Percentiles rank a stretch among this genome's conserved stretches.
Evolutionary conservation across 257 asterid genomes (phyloP).

Genomic region (Fraxinus anomala): DNA sequence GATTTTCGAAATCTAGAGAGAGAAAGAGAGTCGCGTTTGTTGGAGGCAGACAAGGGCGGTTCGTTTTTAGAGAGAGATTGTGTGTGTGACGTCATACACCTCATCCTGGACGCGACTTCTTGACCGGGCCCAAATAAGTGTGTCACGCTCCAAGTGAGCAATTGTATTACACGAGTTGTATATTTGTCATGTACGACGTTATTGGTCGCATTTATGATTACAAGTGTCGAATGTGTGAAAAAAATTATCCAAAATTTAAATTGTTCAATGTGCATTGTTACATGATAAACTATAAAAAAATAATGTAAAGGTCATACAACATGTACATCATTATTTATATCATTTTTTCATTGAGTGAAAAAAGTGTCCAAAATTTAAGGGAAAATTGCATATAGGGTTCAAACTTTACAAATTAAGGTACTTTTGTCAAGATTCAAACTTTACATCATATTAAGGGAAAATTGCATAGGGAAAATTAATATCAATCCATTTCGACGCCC

Average conservation of each 20-base stretch:
- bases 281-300: too few relatives aligned
- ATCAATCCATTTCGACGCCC: too few relatives aligned
- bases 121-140: not conserved
- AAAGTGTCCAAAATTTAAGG: too few relatives aligned
- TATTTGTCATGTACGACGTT: not conserved
- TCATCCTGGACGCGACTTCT: slow-evolving; percentile 26
- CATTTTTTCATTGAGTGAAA: too few relatives aligned
- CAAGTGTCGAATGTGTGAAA: too few relatives aligned
- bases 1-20: slow-evolving; percentile 38
- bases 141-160: not conserved
- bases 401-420: not conserved
- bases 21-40: slow-evolving; percentile 45
- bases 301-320: too few relatives aligned
- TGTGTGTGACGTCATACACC: slow-evolving; percentile 11
- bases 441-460: not conserved
- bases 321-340: too few relatives aligned
- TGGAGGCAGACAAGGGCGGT: slow-evolving; percentile 47
- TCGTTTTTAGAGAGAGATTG: slow-evolving; percentile 20
- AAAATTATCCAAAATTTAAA: too few relatives aligned
- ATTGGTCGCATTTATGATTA: slow-evolving; percentile 4
- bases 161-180: slow-evolving; percentile 11
- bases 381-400: not conserved
- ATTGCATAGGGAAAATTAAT: not conserved
- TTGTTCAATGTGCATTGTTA: too few relatives aligned
- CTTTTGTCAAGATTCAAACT: too few relatives aligned